Evolutionary conservation across 1,139 yeast species (phyloP).

Genomic region (Yamadazyma pseudoaaseri): DNA sequence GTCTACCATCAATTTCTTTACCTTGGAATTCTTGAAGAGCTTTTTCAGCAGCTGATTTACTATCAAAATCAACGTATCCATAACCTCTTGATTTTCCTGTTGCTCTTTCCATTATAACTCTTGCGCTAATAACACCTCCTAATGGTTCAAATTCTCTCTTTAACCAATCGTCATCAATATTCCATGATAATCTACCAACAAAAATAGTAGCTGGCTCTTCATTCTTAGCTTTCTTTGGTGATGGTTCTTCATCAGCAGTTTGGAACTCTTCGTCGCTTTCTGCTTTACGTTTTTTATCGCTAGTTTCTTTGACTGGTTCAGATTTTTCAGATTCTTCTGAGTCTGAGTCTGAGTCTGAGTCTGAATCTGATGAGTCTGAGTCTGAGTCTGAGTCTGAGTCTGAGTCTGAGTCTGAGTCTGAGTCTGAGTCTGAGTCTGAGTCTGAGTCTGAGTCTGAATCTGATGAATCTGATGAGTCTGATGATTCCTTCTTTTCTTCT

Average conservation of each 20-base stretch:
- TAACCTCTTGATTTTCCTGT: slow-evolving; percentile 95
- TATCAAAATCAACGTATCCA: slow-evolving; percentile 94
- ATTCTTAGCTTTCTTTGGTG: slow-evolving; percentile 34
- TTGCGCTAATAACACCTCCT: slow-evolving; percentile 83
- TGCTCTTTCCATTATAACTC: slow-evolving; percentile 91
- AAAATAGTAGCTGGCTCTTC: slow-evolving; percentile 83
- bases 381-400: slow-evolving; percentile 13
- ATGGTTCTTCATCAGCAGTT: slow-evolving; percentile 32
- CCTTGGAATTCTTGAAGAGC: slow-evolving; percentile 90
- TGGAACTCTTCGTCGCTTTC: slow-evolving; percentile 26
- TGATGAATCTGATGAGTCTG: slow-evolving; percentile 14
- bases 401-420: slow-evolving; percentile 15
- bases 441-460: slow-evolving; percentile 10
- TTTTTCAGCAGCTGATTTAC: slow-evolving; percentile 74
- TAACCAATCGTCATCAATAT: slow-evolving; percentile 93
- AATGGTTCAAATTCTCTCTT: slow-evolving; percentile 76
- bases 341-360: slow-evolving; percentile 27
- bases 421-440: slow-evolving; percentile 13
- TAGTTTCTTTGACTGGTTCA: slow-evolving; percentile 16
- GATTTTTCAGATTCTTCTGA: slow-evolving; percentile 31
- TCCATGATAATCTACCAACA: slow-evolving; percentile 98
- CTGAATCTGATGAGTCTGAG: slow-evolving; percentile 18
- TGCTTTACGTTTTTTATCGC: slow-evolving; percentile 33
- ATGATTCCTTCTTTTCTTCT: slow-evolving; percentile 11
- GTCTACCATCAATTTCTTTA: slow-evolving; percentile 94